Percentiles rank a stretch among this genome's conserved stretches.
phyloP scores from a whole-genome alignment of 805 yeast species.

The Metschnikowia koreensis region DNA sequence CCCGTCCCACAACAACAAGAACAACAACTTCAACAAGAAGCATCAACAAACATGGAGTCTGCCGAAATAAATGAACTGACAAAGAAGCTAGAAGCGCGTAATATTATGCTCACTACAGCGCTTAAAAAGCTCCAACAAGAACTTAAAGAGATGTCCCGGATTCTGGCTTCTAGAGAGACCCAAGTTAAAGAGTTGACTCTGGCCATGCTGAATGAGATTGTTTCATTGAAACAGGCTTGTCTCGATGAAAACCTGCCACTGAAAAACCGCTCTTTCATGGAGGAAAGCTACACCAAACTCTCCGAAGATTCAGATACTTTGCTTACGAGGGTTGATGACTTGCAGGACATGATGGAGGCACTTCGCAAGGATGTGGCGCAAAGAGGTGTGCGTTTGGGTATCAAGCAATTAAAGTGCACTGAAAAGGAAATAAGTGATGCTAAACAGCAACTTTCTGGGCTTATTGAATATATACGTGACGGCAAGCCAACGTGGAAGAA shows the following conservation, averaged over 20 bases:
- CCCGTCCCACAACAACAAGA: neutral
- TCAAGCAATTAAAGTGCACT: conserved; percentile 66
- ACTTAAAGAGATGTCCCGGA: conserved; percentile 55
- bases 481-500: conserved; percentile 87
- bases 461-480: conserved; percentile 58
- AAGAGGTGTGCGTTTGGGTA: conserved; percentile 80
- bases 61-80: conserved; percentile 2
- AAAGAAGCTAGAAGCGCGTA: conserved; percentile 3
- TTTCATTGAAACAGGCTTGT: conserved; percentile 50
- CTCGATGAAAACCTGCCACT: conserved; percentile 33
- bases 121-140: conserved; percentile 52
- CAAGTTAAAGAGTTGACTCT: conserved; percentile 43
- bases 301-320: conserved; percentile 75
- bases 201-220: conserved; percentile 44
- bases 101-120: conserved; percentile 3
- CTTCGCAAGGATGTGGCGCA: conserved; percentile 87
- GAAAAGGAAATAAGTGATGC: conserved; percentile 64
- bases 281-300: conserved; percentile 65
- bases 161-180: conserved; percentile 46
- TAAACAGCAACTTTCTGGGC: conserved; percentile 45
- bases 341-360: conserved; percentile 89
- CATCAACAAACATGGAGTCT: neutral
- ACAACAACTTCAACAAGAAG: neutral
- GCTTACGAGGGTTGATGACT: conserved; percentile 79
- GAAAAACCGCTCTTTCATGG: conserved; percentile 62